Evolutionary conservation across 139 green algal genomes (phyloP), one percentile per base, ranked within the genome.

Genomic region (Astrephomene gubernaculifera): DNA sequence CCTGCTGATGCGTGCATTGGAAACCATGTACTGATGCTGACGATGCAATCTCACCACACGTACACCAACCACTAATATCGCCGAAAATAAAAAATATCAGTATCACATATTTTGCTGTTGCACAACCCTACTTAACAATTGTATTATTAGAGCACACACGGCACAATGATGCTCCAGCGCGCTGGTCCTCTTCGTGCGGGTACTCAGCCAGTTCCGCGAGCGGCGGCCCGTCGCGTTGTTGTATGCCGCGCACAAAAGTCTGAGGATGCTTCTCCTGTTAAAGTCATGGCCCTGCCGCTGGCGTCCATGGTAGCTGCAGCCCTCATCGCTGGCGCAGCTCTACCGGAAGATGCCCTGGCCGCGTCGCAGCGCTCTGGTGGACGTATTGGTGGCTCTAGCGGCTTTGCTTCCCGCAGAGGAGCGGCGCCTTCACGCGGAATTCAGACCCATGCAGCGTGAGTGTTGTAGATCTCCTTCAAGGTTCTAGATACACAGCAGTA

Each of bases 331-430:
- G 61, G 87, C n/a, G 73, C 81, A 9, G 60, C 78, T 17, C 45
- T 86, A 22, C 87, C 87, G 2, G 87, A 87, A n/a, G 73, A 90
- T 17, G 87, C 87, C 8, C 29, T 88, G 39, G 87, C 87, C 33
- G 81, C 87, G 8, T 74, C 61, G 6, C 21, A 24, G 19, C 73
- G 80, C 19, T 87, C 86, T 24, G 65, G 57, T 38, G 87, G 87
- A 41, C 81, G 87, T 9, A 68, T 86, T 22, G 87, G 87, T 57
- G 87, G 87, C 68, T 83, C 53, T 35, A 81, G 63, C 35, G 87
- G 87, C 76, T 90, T 90, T 38, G 31, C 44, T 9, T 36, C 81
- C 2, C 73, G 87, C 44, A 85, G 60, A 57, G 41, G 63, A 10
- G 52, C 82, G 2, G n/a, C 61, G 6, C n/a, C 60, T 0, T 52